phyloP scores from a whole-genome alignment of 2,329 filamentous ascomycete genomes.

The Pseudocercospora cruenta region DNA sequence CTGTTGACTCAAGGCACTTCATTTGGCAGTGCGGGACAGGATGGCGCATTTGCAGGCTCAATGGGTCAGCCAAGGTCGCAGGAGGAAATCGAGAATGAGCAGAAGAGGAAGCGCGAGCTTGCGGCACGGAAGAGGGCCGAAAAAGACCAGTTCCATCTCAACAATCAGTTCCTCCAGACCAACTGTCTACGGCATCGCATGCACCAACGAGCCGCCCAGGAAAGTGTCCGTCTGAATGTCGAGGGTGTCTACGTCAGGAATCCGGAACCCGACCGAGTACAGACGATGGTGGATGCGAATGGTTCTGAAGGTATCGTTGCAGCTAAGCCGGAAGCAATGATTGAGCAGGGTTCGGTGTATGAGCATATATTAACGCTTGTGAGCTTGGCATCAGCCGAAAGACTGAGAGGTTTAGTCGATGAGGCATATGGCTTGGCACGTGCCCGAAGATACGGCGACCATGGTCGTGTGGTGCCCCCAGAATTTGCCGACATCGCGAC shows the following conservation, averaged over 20 bases:
- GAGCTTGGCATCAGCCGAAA: constrained; percentile 80
- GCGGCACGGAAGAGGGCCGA: constrained; percentile 66
- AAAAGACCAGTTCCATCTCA: constrained; percentile 68
- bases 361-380: constrained; percentile 82
- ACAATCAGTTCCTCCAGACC: constrained; percentile 72
- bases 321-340: constrained; percentile 49
- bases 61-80: constrained; percentile 60
- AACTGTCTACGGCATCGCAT: constrained; percentile 59
- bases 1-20: constrained; percentile 46
- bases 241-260: constrained; percentile 54
- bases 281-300: constrained; percentile 34
- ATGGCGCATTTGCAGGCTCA: constrained; percentile 50
- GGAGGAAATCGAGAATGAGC: constrained; percentile 67
- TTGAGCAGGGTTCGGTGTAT: constrained; percentile 71
- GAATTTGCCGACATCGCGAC: constrained; percentile 75
- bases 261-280: constrained; percentile 27
- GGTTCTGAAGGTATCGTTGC: constrained; percentile 35
- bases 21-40: constrained; percentile 43
- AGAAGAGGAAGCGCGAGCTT: constrained; percentile 67
- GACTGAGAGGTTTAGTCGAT: constrained; percentile 74
- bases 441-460: constrained; percentile 74
- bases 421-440: constrained; percentile 73
- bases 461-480: constrained; percentile 75
- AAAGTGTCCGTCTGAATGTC: constrained; percentile 62
- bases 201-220: constrained; percentile 61